A percentile compares a stretch with the other conserved stretches of the same genome.
Conservation (phyloP, 148 eudicot species). For the Beta vulgaris region DNA sequence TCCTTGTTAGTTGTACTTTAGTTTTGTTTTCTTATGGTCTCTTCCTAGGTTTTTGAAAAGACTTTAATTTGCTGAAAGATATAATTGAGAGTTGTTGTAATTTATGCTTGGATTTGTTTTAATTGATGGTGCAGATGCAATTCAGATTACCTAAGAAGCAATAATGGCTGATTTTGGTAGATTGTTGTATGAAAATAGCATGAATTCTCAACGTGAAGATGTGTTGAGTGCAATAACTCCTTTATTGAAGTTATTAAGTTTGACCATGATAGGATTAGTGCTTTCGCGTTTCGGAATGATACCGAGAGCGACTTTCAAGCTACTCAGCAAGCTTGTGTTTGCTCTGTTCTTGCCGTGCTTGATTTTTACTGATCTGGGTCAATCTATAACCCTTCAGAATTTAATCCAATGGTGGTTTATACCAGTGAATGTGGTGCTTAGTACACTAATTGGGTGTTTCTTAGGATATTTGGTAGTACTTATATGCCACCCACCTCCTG, state of each 20-base stretch:
- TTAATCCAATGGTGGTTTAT: conserved; percentile 63
- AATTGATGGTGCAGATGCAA: conserved; percentile 18
- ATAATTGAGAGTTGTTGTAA: neutral
- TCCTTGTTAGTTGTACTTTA: neutral
- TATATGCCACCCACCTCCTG: conserved; percentile 57
- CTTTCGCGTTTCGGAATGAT: conserved; percentile 50
- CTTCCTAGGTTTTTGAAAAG: neutral
- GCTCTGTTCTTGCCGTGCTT: conserved; percentile 63
- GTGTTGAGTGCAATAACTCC: conserved; percentile 53
- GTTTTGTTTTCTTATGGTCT: neutral
- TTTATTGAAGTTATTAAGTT: conserved; percentile 49
- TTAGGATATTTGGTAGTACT: conserved; percentile 58
- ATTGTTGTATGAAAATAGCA: conserved; percentile 24
- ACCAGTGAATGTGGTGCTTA: conserved; percentile 60
- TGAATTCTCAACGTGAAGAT: conserved; percentile 41
- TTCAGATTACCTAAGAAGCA: neutral
- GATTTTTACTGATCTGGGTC: conserved; percentile 54
- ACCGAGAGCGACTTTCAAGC: conserved; percentile 55
- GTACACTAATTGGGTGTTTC: conserved; percentile 52
- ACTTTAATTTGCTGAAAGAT: neutral
- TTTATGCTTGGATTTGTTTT: conserved; percentile 9
- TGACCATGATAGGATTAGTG: conserved; percentile 43
- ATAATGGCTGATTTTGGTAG: conserved; percentile 31
- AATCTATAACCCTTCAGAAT: conserved; percentile 51
- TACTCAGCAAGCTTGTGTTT: conserved; percentile 75